Conservation (phyloP, 768 basidiomycete genomes). For the Pholiota microspora region DNA sequence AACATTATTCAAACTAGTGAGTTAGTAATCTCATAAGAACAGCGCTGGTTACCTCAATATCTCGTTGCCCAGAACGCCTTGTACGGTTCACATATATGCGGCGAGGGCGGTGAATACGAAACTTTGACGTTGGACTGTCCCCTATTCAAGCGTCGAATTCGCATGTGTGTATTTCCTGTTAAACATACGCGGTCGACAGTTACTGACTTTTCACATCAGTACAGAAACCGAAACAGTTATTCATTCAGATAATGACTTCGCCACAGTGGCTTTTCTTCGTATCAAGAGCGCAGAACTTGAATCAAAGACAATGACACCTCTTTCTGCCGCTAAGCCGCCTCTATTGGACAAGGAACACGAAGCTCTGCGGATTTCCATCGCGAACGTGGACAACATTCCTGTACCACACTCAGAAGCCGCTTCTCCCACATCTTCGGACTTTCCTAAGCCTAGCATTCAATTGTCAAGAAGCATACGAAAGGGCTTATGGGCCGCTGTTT, state of each 20-base stretch:
- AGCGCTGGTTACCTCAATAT: background rate
- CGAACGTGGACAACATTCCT: constrained; percentile 4
- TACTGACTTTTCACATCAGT: constrained; percentile 30
- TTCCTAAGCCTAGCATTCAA: constrained; percentile 5
- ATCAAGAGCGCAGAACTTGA: constrained; percentile 68
- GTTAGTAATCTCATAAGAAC: constrained; percentile 16
- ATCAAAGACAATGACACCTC: constrained; percentile 37
- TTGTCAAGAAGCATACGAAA: constrained; percentile 25
- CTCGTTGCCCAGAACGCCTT: constrained; percentile 54
- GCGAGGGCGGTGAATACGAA: constrained; percentile 99
- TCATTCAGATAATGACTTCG: constrained; percentile 79
- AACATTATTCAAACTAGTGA: constrained; percentile 69
- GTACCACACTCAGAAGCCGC: background rate
- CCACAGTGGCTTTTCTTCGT: constrained; percentile 88
- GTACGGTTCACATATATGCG: constrained; percentile 93
- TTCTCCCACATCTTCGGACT: background rate
- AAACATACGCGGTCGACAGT: background rate
- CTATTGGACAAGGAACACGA: constrained; percentile 47
- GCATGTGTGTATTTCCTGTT: constrained; percentile 62
- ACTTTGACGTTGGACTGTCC: constrained; percentile 89
- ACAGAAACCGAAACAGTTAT: constrained; percentile 68
- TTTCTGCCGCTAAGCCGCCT: constrained; percentile 40
- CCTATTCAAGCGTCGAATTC: constrained; percentile 76
- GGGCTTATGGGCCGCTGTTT: constrained; percentile 70
- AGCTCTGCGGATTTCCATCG: constrained; percentile 21